Conservation (phyloP, 306 rosid genomes). For the Cucurbita argyrosperma region DNA sequence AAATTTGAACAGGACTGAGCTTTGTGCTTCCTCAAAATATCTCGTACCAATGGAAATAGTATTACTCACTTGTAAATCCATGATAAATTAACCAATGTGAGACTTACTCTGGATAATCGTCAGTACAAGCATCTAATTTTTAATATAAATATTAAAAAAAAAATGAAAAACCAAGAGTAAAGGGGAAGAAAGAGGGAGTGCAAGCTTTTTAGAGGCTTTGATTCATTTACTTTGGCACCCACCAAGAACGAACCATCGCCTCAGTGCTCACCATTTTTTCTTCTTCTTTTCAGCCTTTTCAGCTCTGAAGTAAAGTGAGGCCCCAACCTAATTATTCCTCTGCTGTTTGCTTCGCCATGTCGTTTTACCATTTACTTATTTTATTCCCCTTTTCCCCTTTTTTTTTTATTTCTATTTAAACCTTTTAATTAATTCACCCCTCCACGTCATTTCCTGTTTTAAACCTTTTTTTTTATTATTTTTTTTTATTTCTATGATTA, state of each 20-base stretch:
- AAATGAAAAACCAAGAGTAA: not conserved
- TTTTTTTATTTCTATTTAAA: not conserved
- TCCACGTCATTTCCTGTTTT: not conserved
- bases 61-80: too few relatives aligned
- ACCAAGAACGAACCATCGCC: not conserved
- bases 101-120: too few relatives aligned
- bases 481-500: too few relatives aligned
- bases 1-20: too few relatives aligned
- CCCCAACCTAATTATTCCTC: conserved; percentile 1
- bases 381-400: not conserved
- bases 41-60: too few relatives aligned
- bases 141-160: too few relatives aligned
- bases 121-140: too few relatives aligned
- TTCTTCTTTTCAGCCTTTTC: not conserved
- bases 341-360: not conserved
- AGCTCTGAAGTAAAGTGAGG: not conserved
- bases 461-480: too few relatives aligned
- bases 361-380: not conserved
- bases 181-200: not conserved
- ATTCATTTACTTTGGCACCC: not conserved
- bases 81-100: too few relatives aligned
- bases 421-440: not conserved
- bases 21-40: too few relatives aligned
- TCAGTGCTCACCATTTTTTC: not conserved
- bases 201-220: not conserved